phyloP scores from a whole-genome alignment of 371 early-diverging fungal genomes.

The Syncephalis fuscata region DNA sequence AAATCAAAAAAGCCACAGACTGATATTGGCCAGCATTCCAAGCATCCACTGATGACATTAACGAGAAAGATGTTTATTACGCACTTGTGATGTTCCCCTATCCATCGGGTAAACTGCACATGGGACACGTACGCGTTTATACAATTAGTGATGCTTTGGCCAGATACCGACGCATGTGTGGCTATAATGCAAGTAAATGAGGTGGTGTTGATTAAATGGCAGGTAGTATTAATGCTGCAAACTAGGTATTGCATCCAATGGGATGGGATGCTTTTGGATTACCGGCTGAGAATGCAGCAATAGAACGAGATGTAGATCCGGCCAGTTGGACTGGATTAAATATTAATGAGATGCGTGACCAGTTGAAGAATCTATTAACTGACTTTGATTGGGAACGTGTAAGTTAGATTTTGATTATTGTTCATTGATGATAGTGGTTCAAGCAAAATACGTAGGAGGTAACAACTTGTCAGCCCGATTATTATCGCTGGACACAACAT shows the following conservation, averaged over 20 bases:
- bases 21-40: not conserved
- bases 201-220: not conserved
- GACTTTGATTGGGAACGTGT: slow-evolving; percentile 86
- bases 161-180: slow-evolving; percentile 57
- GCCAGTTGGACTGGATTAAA: slow-evolving; percentile 69
- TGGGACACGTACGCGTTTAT: slow-evolving; percentile 92
- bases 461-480: slow-evolving; percentile 67
- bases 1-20: not conserved
- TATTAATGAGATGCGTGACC: slow-evolving; percentile 64
- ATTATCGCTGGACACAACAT: slow-evolving; percentile 86
- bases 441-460: slow-evolving; percentile 34
- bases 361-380: slow-evolving; percentile 50
- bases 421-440: not conserved
- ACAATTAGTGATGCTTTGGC: slow-evolving; percentile 78
- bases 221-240: not conserved
- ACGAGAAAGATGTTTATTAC: too few species aligned
- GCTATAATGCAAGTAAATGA: slow-evolving; percentile 31
- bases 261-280: slow-evolving; percentile 99
- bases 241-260: slow-evolving; percentile 77
- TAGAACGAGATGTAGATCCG: slow-evolving; percentile 69
- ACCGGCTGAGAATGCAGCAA: slow-evolving; percentile 97
- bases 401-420: slow-evolving; percentile 1
- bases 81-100: slow-evolving; percentile 91
- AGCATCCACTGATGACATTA: too few species aligned
- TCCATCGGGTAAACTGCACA: slow-evolving; percentile 82